Evolutionary conservation across 2,329 filamentous ascomycete species (phyloP).

Genomic region (Verticillium longisporum): DNA sequence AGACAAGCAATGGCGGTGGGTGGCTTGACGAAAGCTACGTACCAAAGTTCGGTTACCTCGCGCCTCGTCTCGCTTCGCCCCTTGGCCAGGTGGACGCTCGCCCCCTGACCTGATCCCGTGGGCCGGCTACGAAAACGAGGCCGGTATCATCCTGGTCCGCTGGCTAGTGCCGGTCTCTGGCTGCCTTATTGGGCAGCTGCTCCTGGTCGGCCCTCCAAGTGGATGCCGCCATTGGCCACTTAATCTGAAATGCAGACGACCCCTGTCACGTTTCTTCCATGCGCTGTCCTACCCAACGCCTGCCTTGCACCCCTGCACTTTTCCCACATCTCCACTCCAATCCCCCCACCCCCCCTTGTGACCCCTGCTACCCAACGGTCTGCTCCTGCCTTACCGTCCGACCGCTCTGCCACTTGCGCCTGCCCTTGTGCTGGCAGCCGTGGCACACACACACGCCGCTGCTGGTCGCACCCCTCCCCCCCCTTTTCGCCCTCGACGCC

Average conservation of each 20-base stretch:
- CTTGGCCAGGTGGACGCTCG: background rate
- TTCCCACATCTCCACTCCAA: slow-evolving; percentile 25
- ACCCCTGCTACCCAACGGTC: background rate
- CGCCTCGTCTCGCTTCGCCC: background rate
- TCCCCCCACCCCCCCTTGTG: background rate
- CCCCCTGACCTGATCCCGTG: slow-evolving; percentile 1
- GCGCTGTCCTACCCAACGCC: background rate
- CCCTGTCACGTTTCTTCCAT: slow-evolving; percentile 45
- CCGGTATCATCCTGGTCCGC: slow-evolving; percentile 30
- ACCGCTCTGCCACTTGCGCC: background rate
- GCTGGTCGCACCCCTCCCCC: slow-evolving; percentile 3
- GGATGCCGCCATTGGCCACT: slow-evolving; percentile 39
- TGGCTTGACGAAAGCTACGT: slow-evolving; percentile 1
- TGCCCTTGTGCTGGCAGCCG: background rate
- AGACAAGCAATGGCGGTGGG: background rate
- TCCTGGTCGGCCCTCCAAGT: slow-evolving; percentile 31
- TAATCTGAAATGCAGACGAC: slow-evolving; percentile 41
- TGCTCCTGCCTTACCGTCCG: background rate
- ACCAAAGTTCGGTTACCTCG: background rate
- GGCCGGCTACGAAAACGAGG: slow-evolving; percentile 1
- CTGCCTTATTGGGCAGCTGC: slow-evolving; percentile 44
- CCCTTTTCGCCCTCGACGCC: background rate
- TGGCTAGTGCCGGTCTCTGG: slow-evolving; percentile 38
- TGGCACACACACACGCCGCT: background rate
- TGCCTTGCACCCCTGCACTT: slow-evolving; percentile 24